phyloP scores from a whole-genome alignment of 768 basidiomycete species.

The Hemileccinum impolitum region DNA sequence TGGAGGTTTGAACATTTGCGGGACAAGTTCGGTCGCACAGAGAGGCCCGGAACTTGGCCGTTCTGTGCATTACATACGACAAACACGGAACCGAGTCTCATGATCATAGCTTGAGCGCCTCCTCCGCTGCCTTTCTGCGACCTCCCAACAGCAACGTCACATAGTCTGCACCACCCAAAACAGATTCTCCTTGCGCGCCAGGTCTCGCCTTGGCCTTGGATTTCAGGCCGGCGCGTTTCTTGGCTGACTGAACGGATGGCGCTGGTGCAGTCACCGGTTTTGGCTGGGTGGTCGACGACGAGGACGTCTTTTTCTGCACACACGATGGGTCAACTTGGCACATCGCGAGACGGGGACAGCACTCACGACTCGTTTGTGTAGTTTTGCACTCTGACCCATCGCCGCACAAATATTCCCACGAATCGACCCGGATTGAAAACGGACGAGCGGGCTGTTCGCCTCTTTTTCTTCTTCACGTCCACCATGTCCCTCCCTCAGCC shows the following conservation, averaged over 20 bases:
- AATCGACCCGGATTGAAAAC: constrained; percentile 22
- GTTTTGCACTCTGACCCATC: constrained; percentile 38
- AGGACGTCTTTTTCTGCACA: constrained; percentile 24
- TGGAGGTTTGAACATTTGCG: constrained; percentile 12
- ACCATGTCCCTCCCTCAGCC: constrained; percentile 90
- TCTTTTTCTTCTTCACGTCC: constrained; percentile 14
- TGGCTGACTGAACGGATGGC: constrained; percentile 20
- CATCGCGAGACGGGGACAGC: background rate
- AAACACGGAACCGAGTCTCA: background rate
- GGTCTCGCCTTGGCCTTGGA: constrained; percentile 18
- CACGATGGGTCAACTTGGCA: background rate
- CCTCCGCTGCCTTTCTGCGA: constrained; percentile 61
- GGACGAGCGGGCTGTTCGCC: background rate
- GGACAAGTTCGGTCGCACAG: background rate
- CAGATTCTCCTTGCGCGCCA: constrained; percentile 31
- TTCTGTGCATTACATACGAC: constrained; percentile 11
- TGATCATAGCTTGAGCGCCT: constrained; percentile 64
- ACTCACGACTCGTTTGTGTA: constrained; percentile 34
- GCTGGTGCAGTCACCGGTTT: constrained; percentile 1
- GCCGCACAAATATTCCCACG: constrained; percentile 27
- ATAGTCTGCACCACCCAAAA: constrained; percentile 77
- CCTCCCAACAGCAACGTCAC: constrained; percentile 69
- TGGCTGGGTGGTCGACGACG: constrained; percentile 7
- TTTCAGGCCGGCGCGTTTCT: constrained; percentile 28
- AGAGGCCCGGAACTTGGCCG: constrained; percentile 20